Conservation (phyloP, 2,329 filamentous ascomycete genomes). For the Neofusicoccum ribis region DNA sequence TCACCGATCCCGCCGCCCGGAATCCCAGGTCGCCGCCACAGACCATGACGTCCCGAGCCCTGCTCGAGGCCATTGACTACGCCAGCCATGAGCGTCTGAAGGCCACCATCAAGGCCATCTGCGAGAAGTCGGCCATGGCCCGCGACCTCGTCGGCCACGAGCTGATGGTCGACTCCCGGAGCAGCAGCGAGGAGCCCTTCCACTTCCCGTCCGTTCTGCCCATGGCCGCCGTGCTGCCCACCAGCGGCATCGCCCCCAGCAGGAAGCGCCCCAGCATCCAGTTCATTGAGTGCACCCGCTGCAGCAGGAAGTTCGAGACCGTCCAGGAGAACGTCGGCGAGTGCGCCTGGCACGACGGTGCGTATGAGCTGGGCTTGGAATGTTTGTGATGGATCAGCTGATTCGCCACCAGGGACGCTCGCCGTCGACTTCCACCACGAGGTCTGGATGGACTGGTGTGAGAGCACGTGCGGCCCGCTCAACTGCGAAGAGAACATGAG, state of each 20-base stretch:
- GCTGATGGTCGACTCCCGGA: slow-evolving; percentile 14
- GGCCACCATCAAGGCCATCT: slow-evolving; percentile 17
- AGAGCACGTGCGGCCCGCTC: not conserved
- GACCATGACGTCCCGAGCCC: slow-evolving; percentile 11
- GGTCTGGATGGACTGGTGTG: slow-evolving; percentile 8
- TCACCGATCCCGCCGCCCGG: not conserved
- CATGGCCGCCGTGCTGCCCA: not conserved
- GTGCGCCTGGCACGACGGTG: slow-evolving; percentile 15
- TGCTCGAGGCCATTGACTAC: slow-evolving; percentile 18
- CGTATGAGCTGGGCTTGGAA: not conserved
- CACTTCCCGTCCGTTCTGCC: slow-evolving; percentile 2
- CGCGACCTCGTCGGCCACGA: slow-evolving; percentile 17
- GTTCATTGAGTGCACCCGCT: slow-evolving; percentile 2
- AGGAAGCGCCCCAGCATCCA: slow-evolving; percentile 7
- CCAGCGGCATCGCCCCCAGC: slow-evolving; percentile 6
- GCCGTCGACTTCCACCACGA: slow-evolving; percentile 7
- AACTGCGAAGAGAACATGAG: slow-evolving; percentile 10
- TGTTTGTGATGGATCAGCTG: not conserved
- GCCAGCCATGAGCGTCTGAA: slow-evolving; percentile 11
- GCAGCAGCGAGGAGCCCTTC: slow-evolving; percentile 19
- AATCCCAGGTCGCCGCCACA: not conserved
- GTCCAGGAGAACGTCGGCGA: slow-evolving; percentile 6
- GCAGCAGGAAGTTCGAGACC: slow-evolving; percentile 17
- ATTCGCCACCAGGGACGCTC: slow-evolving; percentile 2
- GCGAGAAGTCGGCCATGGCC: slow-evolving; percentile 14